These are phyloP conservation scores for Rhodocollybia butyracea DNA, from an alignment of 768 basidiomycete species.

Conservation along the genomic window DNA sequence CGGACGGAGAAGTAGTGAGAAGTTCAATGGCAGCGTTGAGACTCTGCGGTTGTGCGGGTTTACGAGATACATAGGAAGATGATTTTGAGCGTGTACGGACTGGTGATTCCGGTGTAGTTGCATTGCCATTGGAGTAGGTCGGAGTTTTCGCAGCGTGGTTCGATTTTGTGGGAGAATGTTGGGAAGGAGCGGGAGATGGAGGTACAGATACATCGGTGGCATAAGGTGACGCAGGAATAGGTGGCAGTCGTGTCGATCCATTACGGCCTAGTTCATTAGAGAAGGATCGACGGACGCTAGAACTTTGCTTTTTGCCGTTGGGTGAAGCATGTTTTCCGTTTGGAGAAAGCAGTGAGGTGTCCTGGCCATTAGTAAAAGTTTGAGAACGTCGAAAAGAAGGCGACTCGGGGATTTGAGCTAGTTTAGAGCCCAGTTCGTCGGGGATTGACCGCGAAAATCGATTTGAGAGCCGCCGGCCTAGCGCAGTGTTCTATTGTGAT, in stretches of 20 bases:
- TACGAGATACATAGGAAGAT: conserved; percentile 51
- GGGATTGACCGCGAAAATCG: conserved; percentile 38
- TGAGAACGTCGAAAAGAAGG: conserved; percentile 33
- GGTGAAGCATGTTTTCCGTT: conserved; percentile 5
- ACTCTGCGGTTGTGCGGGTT: conserved; percentile 62
- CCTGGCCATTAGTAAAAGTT: conserved; percentile 33
- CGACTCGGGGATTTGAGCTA: conserved; percentile 20
- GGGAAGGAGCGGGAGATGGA: conserved; percentile 47
- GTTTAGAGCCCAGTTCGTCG: conserved; percentile 9
- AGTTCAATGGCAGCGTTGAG: conserved; percentile 71
- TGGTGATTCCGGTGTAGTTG: conserved; percentile 29
- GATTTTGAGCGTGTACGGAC: conserved; percentile 52
- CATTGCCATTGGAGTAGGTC: conserved; percentile 13
- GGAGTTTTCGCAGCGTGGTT: conserved; percentile 9
- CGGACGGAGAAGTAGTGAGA: conserved; percentile 43
- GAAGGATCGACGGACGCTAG: conserved; percentile 25
- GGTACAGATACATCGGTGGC: conserved; percentile 58
- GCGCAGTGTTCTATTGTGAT: conserved; percentile 59
- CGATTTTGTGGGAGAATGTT: conserved; percentile 27
- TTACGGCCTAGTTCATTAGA: conserved; percentile 21
- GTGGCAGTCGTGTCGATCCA: conserved; percentile 41
- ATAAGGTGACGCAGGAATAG: conserved; percentile 70
- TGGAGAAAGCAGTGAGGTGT: conserved; percentile 11
- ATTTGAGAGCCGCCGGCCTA: conserved; percentile 66
- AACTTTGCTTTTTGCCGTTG: conserved; percentile 21